Percentiles rank a stretch among this genome's conserved stretches.
These are phyloP conservation scores for Trichoderma aggressivum DNA, from an alignment of 2,329 filamentous ascomycete genomes.

Conservation along the genomic window DNA sequence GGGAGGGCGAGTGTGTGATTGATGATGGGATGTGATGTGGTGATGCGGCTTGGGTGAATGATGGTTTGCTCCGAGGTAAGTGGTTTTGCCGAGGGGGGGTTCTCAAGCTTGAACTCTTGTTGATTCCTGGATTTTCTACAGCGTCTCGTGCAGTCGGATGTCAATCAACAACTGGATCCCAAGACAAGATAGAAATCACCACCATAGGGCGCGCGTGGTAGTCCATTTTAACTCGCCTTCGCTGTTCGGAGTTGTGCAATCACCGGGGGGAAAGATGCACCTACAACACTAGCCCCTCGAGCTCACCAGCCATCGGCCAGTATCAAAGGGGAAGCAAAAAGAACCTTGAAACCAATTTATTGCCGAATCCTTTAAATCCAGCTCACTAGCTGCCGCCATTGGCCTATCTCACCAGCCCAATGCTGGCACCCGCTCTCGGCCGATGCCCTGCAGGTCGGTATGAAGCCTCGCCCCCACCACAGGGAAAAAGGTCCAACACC, in stretches of 20 bases:
- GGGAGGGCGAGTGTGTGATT: neutral
- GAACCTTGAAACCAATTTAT: neutral
- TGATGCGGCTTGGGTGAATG: neutral
- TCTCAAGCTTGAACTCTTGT: neutral
- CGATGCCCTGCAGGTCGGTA: conserved; percentile 10
- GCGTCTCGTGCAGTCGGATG: neutral
- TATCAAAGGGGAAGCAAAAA: neutral
- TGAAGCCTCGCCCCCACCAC: neutral
- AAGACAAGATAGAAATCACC: neutral
- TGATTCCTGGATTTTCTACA: neutral
- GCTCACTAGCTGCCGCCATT: neutral
- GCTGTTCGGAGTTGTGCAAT: conserved; percentile 1
- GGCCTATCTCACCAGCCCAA: neutral
- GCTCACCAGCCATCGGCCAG: neutral
- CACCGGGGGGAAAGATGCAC: neutral
- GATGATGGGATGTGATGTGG: neutral
- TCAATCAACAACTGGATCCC: neutral
- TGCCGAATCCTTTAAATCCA: conserved; percentile 1
- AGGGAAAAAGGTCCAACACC: neutral
- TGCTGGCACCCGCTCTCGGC: conserved; percentile 16
- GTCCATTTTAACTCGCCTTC: neutral
- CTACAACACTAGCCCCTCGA: neutral
- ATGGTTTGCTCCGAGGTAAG: neutral
- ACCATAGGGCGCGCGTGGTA: neutral
- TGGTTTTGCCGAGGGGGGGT: neutral